Conservation (phyloP, 768 basidiomycete species). For the Tylopilus felleus region DNA sequence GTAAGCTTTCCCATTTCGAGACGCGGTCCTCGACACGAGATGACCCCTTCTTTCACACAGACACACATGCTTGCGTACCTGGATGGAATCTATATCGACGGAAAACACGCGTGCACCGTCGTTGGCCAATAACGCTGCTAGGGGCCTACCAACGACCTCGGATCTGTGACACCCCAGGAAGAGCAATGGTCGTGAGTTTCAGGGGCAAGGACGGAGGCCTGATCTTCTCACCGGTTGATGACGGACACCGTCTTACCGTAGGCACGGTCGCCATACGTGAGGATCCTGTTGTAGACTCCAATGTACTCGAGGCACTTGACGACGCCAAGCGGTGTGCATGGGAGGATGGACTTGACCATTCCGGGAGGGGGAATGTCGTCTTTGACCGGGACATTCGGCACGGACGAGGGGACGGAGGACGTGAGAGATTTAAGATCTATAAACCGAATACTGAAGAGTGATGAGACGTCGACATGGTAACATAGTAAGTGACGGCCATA, state of each 20-base stretch:
- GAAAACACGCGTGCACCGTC: conserved; percentile 96
- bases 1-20: background rate
- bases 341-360: conserved; percentile 93
- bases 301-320: conserved; percentile 91
- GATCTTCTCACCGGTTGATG: conserved; percentile 72
- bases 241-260: conserved; percentile 92
- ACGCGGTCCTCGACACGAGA: background rate
- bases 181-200: background rate
- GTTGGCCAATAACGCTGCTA: conserved; percentile 94
- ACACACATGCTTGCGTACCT: conserved; percentile 40
- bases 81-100: conserved; percentile 92
- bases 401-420: conserved; percentile 38
- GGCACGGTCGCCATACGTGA: conserved; percentile 92
- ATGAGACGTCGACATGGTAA: background rate
- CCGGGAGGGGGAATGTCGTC: conserved; percentile 72
- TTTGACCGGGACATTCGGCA: conserved; percentile 32
- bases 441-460: conserved; percentile 76
- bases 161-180: conserved; percentile 48
- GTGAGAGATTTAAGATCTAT: conserved; percentile 74
- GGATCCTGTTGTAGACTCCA: conserved; percentile 89
- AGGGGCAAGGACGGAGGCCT: background rate
- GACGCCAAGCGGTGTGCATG: conserved; percentile 95
- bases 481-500: conserved; percentile 32
- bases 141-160: conserved; percentile 94
- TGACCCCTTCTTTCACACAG: background rate